Conservation (phyloP, 2,329 filamentous ascomycete species). For the Nemania sp. region DNA sequence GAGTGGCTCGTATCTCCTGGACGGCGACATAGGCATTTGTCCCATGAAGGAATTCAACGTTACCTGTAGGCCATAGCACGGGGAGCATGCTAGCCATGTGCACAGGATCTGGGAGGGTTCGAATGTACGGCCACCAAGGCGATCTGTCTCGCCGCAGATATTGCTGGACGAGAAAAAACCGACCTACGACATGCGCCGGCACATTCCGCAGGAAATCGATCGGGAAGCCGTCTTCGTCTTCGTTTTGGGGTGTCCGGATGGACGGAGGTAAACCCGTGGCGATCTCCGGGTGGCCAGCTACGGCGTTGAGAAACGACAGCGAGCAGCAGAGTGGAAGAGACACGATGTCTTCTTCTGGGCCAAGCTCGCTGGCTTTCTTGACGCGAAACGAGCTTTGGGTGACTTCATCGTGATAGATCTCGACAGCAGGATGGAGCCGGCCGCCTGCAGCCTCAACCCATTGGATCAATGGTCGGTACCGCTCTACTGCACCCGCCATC, state of each 20-base stretch:
- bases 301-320: constrained; percentile 62
- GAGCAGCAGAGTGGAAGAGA: constrained; percentile 56
- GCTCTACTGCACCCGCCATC: constrained; percentile 24
- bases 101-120: constrained; percentile 64
- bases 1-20: constrained; percentile 48
- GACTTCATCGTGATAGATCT: constrained; percentile 54
- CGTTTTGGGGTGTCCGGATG: constrained; percentile 12
- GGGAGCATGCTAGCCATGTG: constrained; percentile 58
- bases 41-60: constrained; percentile 54
- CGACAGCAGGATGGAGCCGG: constrained; percentile 52
- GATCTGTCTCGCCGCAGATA: constrained; percentile 61
- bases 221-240: constrained; percentile 47
- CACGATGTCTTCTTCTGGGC: constrained; percentile 50
- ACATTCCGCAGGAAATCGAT: constrained; percentile 51
- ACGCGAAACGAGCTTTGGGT: constrained; percentile 61
- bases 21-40: constrained; percentile 40
- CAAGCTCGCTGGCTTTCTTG: constrained; percentile 39
- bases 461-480: constrained; percentile 19
- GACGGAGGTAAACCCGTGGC: constrained; percentile 15
- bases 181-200: constrained; percentile 62
- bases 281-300: constrained; percentile 41
- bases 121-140: constrained; percentile 71
- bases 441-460: constrained; percentile 24
- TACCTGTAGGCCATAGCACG: constrained; percentile 65
- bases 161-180: constrained; percentile 72